A percentile compares a stretch with the other conserved stretches of the same genome.
These are phyloP conservation scores for Termitomyces sp. DNA, from an alignment of 768 basidiomycete genomes.

Conservation along the genomic window DNA sequence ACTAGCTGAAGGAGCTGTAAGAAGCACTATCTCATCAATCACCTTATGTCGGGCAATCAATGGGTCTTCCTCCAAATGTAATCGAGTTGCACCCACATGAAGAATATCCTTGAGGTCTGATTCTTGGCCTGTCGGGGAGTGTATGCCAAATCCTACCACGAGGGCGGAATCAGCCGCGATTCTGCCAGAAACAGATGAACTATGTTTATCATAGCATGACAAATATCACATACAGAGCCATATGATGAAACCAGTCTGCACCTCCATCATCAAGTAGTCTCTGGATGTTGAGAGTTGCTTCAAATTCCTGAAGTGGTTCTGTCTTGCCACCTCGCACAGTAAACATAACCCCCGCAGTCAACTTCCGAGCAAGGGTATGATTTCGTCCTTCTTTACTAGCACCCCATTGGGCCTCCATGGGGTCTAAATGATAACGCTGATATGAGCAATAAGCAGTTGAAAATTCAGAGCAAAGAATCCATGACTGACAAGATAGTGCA, in stretches of 20 bases:
- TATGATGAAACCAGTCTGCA: not conserved
- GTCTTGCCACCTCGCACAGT: not conserved
- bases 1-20: not conserved
- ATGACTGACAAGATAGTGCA: not conserved
- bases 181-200: not conserved
- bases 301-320: not conserved
- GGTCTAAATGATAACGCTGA: not conserved
- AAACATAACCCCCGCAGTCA: not conserved
- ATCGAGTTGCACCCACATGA: not conserved
- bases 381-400: not conserved
- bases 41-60: not conserved
- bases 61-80: not conserved
- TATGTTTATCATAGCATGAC: not conserved
- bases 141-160: not conserved
- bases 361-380: not conserved
- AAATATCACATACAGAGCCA: not conserved
- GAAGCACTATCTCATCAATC: not conserved
- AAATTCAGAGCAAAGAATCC: not conserved
- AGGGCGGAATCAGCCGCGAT: not conserved
- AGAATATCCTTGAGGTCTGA: not conserved
- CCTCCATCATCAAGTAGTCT: not conserved
- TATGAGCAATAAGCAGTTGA: not conserved
- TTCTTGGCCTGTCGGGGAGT: constrained; percentile 4
- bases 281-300: not conserved
- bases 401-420: not conserved